Conservation (phyloP, 2,329 filamentous ascomycete genomes). For the Colletotrichum simmondsii region DNA sequence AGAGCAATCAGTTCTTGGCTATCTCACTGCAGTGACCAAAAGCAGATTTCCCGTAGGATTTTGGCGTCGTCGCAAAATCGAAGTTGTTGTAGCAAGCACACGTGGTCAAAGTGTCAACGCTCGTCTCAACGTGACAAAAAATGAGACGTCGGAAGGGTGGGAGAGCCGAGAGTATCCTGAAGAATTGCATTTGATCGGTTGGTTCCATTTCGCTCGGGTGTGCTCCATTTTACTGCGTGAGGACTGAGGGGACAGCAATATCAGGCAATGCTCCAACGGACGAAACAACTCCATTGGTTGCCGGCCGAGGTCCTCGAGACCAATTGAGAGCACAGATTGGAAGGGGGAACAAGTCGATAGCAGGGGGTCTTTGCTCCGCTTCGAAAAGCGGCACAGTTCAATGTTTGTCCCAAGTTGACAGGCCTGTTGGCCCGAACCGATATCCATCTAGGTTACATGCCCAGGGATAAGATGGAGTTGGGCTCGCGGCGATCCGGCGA, state of each 20-base stretch:
- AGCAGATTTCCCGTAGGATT: not conserved
- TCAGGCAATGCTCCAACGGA: conserved; percentile 9
- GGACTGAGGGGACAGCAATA: not conserved
- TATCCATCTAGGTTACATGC: too few relatives aligned
- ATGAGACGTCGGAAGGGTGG: not conserved
- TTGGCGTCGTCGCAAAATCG: not conserved
- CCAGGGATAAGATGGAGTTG: too few relatives aligned
- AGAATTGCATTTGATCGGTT: not conserved
- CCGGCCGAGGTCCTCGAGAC: not conserved
- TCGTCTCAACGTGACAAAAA: not conserved
- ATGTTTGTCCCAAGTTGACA: not conserved
- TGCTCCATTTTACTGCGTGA: not conserved
- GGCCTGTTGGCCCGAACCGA: too few relatives aligned
- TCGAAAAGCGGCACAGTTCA: not conserved
- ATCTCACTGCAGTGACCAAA: too few relatives aligned
- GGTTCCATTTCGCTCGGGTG: not conserved
- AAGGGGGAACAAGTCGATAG: not conserved
- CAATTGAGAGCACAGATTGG: conserved; percentile 6
- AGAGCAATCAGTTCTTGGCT: not conserved
- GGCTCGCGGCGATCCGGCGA: too few relatives aligned
- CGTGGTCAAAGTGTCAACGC: not conserved
- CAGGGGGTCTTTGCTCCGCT: not conserved
- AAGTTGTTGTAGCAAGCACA: not conserved
- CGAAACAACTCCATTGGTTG: conserved; percentile 2
- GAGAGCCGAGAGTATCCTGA: not conserved